phyloP scores from a whole-genome alignment of 176 grass and related monocot genomes.

The Cocos nucifera region DNA sequence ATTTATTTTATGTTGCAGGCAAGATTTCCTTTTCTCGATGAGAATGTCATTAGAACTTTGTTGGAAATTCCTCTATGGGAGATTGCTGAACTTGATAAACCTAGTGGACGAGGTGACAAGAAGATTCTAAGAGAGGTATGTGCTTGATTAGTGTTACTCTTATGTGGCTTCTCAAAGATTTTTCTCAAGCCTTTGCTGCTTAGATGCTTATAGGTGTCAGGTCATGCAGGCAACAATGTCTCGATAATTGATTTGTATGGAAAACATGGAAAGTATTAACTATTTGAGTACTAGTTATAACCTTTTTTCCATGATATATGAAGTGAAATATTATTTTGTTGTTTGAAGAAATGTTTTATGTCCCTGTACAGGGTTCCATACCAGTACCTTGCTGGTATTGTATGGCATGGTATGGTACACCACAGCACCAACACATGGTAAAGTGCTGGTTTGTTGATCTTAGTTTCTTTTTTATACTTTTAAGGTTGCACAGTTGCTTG shows the following conservation, averaged over 20 bases:
- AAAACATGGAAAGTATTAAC: too few relatives aligned
- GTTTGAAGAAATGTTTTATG: too few relatives aligned
- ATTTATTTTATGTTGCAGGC: conserved; percentile 28
- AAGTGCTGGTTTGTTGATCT: conserved; percentile 7
- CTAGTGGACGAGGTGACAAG: conserved; percentile 76
- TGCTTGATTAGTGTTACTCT: background rate
- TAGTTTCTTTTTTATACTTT: conserved; percentile 2
- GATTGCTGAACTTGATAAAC: conserved; percentile 66
- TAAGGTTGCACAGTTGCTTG: conserved; percentile 73
- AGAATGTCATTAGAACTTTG: conserved; percentile 65
- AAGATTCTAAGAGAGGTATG: conserved; percentile 96
- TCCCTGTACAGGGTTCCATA: too few relatives aligned
- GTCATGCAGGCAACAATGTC: too few relatives aligned
- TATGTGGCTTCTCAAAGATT: background rate
- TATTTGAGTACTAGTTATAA: too few relatives aligned
- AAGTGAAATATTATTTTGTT: too few relatives aligned
- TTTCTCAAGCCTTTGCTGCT: background rate
- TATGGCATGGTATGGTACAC: too few relatives aligned
- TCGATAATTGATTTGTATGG: too few relatives aligned
- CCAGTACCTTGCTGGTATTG: too few relatives aligned
- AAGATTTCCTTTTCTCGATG: conserved; percentile 88
- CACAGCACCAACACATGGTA: too few relatives aligned
- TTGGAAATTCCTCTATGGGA: conserved; percentile 81
- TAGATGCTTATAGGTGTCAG: too few relatives aligned
- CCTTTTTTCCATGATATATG: too few relatives aligned